Conservation (phyloP, 2,329 filamentous ascomycete species). For the Thielaviopsis punctulata region DNA sequence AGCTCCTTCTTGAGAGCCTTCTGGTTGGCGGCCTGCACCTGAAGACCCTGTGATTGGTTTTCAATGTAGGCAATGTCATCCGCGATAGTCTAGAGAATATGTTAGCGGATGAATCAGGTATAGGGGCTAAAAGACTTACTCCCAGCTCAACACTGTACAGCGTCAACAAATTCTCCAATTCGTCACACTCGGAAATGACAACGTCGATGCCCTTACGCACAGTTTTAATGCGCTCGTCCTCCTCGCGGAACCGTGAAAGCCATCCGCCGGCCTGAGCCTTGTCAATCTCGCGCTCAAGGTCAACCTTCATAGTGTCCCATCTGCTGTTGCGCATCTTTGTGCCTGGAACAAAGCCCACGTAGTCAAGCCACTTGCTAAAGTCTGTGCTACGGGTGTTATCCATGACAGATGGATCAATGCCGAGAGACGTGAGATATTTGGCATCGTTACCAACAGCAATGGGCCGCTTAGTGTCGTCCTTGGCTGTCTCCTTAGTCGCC, state of each 20-base stretch:
- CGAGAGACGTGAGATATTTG: conserved; percentile 61
- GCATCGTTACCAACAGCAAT: conserved; percentile 55
- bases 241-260: conserved; percentile 67
- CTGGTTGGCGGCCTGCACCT: conserved; percentile 94
- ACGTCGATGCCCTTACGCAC: conserved; percentile 75
- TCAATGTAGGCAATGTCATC: conserved; percentile 97
- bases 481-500: conserved; percentile 19
- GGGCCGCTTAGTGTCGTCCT: conserved; percentile 29
- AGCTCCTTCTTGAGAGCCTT: conserved; percentile 84
- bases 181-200: conserved; percentile 88
- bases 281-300: conserved; percentile 74
- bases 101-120: neutral
- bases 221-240: conserved; percentile 76
- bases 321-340: conserved; percentile 57
- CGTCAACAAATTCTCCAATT: conserved; percentile 84
- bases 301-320: conserved; percentile 63
- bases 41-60: conserved; percentile 87
- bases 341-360: conserved; percentile 74
- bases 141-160: conserved; percentile 88
- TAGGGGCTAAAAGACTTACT: conserved; percentile 32
- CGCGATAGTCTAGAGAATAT: conserved; percentile 52
- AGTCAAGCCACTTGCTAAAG: conserved; percentile 66
- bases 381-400: conserved; percentile 55
- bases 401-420: conserved; percentile 60
- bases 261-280: conserved; percentile 85